Evolutionary conservation across 2,329 filamentous ascomycete genomes (phyloP), one percentile per base, ranked within the genome.

Genomic region (Apiospora sp.): DNA sequence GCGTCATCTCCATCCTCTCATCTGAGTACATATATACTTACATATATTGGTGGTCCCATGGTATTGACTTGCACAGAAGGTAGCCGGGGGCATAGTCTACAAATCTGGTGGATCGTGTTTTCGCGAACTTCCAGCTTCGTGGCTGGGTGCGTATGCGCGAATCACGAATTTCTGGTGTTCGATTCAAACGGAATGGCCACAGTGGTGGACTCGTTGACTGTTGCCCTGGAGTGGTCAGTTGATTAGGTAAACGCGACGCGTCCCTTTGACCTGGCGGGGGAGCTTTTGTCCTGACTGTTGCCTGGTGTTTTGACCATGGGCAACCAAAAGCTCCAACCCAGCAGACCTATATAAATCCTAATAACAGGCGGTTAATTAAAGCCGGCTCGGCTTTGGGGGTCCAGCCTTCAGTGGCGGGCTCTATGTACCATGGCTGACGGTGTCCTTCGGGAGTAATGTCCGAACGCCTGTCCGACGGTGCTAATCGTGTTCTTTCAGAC

Each of bases 401-500:
- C 58, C 58, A 64, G 58, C 58, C 58, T 64, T 41, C 4, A 64
- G 58, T 64, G 58, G 58, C 67, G 67, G 67, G 41, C 19, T 68
- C 67, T 68, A 68, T 48, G 41, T 44, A 14, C 67, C 43, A 68
- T 68, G 41, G 41, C 16, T 8, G n/a, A 68, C 67, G 67, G 67
- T 68, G n/a, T 46, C 67, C 67, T 41, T 30, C 41, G 67, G 67
- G 44, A 30, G 19, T 68, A 68, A 68, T 46, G n/a, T 34, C 67
- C 67, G 67, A 68, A 68, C 22, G 44, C 41, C 41, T 68, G 41
- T 68, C 37, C 67, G 67, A 3, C 67, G 67, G 67, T 44, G 27
- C 41, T 68, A 68, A 68, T 48, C 41, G 67, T 68, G 44, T 30
- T 68, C 67, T 68, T 68, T 14, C 67, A 68, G 22, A 68, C 67